Evolutionary conservation across 371 early-diverging fungal species (phyloP).

Genomic region (Lichtheimia ornata): DNA sequence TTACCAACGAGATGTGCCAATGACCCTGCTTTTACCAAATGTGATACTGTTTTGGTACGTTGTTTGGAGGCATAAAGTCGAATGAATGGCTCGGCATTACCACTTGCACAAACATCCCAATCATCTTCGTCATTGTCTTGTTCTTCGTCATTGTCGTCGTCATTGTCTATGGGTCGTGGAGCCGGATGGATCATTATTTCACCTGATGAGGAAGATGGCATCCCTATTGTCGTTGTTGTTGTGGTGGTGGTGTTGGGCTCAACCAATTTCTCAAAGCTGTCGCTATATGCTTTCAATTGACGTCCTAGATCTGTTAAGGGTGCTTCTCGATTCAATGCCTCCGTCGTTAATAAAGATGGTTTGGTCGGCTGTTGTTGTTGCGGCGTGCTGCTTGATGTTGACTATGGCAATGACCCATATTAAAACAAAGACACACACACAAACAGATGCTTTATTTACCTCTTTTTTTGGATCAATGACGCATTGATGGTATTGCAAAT

Average conservation of each 20-base stretch:
- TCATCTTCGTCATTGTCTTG: conserved; percentile 10
- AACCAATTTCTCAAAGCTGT: conserved; percentile 3
- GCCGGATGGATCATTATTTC: background rate
- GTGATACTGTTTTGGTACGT: conserved; percentile 22
- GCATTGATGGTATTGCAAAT: conserved; percentile 12
- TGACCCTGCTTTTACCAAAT: conserved; percentile 16
- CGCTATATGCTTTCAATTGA: background rate
- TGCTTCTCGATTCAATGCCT: conserved; percentile 4
- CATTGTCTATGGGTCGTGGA: background rate
- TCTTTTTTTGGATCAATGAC: no score
- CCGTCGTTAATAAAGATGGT: background rate
- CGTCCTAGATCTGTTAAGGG: background rate
- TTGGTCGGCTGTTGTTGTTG: background rate
- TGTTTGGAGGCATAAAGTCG: conserved; percentile 21
- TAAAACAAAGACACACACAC: background rate
- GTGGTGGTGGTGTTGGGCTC: background rate
- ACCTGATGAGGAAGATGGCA: background rate
- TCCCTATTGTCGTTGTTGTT: background rate
- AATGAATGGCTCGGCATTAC: conserved; percentile 16
- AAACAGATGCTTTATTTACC: no score
- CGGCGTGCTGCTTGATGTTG: background rate
- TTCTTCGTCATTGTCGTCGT: background rate
- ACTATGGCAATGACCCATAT: background rate
- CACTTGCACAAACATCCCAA: conserved; percentile 14
- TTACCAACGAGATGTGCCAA: conserved; percentile 13